These are phyloP conservation scores for Annulohypoxylon maeteangense DNA, from an alignment of 495 filamentous ascomycete genomes.

Conservation along the genomic window DNA sequence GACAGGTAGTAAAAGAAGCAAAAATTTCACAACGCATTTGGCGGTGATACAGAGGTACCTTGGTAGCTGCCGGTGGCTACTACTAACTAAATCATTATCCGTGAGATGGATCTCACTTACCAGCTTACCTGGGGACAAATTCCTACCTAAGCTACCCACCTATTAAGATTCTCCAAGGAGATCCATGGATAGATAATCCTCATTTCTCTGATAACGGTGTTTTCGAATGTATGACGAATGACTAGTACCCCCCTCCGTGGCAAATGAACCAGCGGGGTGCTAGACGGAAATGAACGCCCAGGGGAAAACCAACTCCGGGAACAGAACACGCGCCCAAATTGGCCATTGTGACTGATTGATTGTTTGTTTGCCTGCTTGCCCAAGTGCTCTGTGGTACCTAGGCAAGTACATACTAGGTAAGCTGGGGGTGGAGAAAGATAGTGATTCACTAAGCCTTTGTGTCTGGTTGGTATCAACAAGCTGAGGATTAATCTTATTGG, in stretches of 20 bases:
- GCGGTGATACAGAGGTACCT: neutral
- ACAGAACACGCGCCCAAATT: slow-evolving; percentile 29
- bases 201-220: slow-evolving; percentile 4
- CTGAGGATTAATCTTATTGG: slow-evolving; percentile 5
- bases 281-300: slow-evolving; percentile 16
- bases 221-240: neutral
- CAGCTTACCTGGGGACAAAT: neutral
- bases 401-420: too few relatives aligned
- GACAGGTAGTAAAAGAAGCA: neutral
- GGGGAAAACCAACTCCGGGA: slow-evolving; percentile 23
- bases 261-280: slow-evolving; percentile 13
- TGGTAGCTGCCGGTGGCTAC: neutral
- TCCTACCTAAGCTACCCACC: slow-evolving; percentile 21
- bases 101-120: neutral
- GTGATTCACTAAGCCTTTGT: slow-evolving; percentile 9
- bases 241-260: slow-evolving; percentile 15
- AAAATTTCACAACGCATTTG: neutral
- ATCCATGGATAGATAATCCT: neutral
- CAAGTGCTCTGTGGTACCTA: neutral
- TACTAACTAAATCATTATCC: neutral
- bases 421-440: slow-evolving; percentile 15
- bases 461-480: neutral
- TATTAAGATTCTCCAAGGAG: slow-evolving; percentile 1
- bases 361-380: neutral
- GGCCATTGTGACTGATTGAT: slow-evolving; percentile 30